Conservation (phyloP, 352 stramenopile species). For the Globisporangium megalacanthum region DNA sequence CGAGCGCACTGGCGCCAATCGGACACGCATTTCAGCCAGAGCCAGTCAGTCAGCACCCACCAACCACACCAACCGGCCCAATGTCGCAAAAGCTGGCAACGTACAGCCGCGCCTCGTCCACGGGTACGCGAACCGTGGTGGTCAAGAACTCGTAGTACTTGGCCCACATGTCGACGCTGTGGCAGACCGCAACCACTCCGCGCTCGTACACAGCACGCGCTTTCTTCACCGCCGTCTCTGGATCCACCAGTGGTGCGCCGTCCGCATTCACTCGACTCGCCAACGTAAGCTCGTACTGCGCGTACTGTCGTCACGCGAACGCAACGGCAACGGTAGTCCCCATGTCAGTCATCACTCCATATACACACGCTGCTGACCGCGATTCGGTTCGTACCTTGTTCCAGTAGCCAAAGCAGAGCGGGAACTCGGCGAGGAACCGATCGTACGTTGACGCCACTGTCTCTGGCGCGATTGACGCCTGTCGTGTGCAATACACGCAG, state of each 20-base stretch:
- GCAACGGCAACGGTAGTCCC: neutral
- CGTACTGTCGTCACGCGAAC: slow-evolving; percentile 36
- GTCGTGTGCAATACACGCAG: neutral
- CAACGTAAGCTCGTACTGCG: slow-evolving; percentile 56
- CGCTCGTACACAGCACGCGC: slow-evolving; percentile 63
- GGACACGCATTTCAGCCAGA: neutral
- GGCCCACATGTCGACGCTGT: slow-evolving; percentile 83
- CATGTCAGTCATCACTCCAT: no score
- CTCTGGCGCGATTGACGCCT: slow-evolving; percentile 37
- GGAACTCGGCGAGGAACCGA: slow-evolving; percentile 66
- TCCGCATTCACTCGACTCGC: slow-evolving; percentile 28
- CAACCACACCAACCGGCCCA: slow-evolving; percentile 3
- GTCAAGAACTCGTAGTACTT: slow-evolving; percentile 82
- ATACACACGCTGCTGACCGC: neutral
- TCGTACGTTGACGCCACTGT: slow-evolving; percentile 66
- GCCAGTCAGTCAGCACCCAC: neutral
- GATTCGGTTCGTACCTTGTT: slow-evolving; percentile 51
- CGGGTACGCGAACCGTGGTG: slow-evolving; percentile 42
- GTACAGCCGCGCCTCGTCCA: slow-evolving; percentile 61
- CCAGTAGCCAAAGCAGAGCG: slow-evolving; percentile 84
- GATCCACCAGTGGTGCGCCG: slow-evolving; percentile 30
- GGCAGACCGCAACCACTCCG: slow-evolving; percentile 49
- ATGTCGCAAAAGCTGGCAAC: neutral
- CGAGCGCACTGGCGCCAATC: slow-evolving; percentile 34
- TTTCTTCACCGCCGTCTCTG: slow-evolving; percentile 34